These are phyloP conservation scores for Musa balbisiana DNA, from an alignment of 202 grass and related monocot species.

Conservation along the genomic window DNA sequence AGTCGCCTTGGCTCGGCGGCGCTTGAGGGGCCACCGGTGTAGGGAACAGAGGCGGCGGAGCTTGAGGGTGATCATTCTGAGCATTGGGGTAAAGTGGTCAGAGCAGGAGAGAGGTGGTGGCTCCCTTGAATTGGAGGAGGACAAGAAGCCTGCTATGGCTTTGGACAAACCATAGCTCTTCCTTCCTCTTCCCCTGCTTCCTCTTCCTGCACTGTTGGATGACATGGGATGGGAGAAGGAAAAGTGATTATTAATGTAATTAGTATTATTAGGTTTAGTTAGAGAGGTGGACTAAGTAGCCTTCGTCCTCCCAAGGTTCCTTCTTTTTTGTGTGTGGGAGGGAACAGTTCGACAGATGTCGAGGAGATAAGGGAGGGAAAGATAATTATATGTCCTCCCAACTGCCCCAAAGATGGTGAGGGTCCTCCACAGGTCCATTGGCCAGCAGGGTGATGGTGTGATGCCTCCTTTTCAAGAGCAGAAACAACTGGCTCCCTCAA, in stretches of 20 bases:
- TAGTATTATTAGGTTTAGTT: constrained; percentile 28
- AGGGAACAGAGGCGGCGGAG: constrained; percentile 16
- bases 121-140: neutral
- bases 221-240: constrained; percentile 27
- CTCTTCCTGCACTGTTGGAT: constrained; percentile 9
- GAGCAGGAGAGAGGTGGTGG: neutral
- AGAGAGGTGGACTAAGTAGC: constrained; percentile 14
- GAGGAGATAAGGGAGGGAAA: neutral
- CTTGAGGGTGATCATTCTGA: constrained; percentile 6
- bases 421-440: neutral
- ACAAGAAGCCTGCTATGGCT: neutral
- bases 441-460: neutral
- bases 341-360: neutral
- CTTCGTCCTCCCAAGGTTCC: neutral
- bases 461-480: neutral
- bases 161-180: neutral
- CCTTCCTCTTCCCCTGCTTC: neutral
- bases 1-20: neutral
- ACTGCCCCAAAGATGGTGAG: constrained; percentile 7
- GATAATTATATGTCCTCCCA: neutral
- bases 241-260: neutral
- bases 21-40: neutral
- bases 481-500: constrained; percentile 24
- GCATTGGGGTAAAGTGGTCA: neutral
- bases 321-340: neutral